Evolutionary conservation across 225 moss, liverwort and hornwort genomes (phyloP).

Genomic region (Polytrichum formosum): DNA sequence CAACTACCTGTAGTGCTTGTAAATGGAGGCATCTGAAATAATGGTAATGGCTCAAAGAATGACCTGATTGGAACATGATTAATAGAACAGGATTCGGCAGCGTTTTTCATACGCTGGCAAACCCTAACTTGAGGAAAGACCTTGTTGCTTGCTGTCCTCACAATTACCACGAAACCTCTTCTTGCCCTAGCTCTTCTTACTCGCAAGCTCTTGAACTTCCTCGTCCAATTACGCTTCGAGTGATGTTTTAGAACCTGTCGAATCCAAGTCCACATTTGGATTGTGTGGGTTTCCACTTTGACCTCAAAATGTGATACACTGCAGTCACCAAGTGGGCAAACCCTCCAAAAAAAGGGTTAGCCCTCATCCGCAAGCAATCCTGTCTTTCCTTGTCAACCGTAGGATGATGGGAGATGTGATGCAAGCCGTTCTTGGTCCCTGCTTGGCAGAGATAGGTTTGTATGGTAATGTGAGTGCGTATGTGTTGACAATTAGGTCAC

Average conservation of each 20-base stretch:
- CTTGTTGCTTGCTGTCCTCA: conserved; percentile 34
- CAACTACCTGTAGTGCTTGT: conserved; percentile 40
- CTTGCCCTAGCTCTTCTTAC: conserved; percentile 28
- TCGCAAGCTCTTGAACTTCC: conserved; percentile 23
- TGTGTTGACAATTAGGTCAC: conserved; percentile 18
- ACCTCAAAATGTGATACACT: conserved; percentile 44
- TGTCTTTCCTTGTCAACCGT: conserved; percentile 7
- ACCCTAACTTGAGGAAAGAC: conserved; percentile 33
- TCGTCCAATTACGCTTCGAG: conserved; percentile 25
- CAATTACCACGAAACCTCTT: conserved; percentile 8
- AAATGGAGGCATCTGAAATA: conserved; percentile 59
- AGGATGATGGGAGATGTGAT: conserved; percentile 3
- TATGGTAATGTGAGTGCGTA: conserved; percentile 16
- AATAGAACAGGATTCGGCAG: conserved; percentile 33
- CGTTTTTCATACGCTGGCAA: conserved; percentile 18
- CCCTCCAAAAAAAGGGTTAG: conserved; percentile 16
- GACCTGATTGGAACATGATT: conserved; percentile 44
- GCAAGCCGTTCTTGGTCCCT: conserved; percentile 3
- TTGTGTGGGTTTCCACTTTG: conserved; percentile 30
- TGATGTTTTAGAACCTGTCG: conserved; percentile 29
- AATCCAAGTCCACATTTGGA: conserved; percentile 31
- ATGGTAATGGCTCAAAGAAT: conserved; percentile 60
- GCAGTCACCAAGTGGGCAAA: conserved; percentile 25
- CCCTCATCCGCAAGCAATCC: conserved; percentile 31
- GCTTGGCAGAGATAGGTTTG: conserved; percentile 1